phyloP scores from a whole-genome alignment of 1,284 basidiomycete species.

The Mycena citricolor region DNA sequence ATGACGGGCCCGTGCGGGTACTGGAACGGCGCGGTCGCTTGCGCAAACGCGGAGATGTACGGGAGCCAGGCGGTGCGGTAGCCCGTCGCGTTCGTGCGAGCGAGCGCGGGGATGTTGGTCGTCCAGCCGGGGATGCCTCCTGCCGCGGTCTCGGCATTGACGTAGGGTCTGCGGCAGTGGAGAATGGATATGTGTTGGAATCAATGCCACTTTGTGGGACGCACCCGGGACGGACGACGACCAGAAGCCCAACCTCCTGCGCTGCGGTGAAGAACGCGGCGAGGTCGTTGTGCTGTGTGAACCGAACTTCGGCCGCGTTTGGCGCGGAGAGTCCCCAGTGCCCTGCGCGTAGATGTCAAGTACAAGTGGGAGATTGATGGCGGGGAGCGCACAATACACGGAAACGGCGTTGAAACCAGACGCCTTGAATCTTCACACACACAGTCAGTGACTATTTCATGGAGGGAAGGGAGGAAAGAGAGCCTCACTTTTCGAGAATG shows the following conservation, averaged over 20 bases:
- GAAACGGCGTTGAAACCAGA: conserved; percentile 49
- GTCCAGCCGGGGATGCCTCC: conserved; percentile 54
- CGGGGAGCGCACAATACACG: conserved; percentile 35
- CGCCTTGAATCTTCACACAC: conserved; percentile 31
- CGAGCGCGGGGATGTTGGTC: conserved; percentile 40
- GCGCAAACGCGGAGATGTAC: conserved; percentile 42
- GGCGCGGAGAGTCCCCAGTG: conserved; percentile 48
- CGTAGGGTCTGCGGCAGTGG: conserved; percentile 31
- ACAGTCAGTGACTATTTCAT: not conserved
- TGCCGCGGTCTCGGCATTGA: conserved; percentile 40
- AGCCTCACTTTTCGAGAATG: conserved; percentile 37
- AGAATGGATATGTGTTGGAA: too few relatives aligned
- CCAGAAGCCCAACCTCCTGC: conserved; percentile 45
- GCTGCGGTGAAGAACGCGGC: conserved; percentile 40
- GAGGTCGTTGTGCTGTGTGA: conserved; percentile 38
- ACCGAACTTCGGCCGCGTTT: conserved; percentile 30
- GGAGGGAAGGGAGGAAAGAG: conserved; percentile 13
- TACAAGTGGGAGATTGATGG: not conserved
- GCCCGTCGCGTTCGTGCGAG: conserved; percentile 44
- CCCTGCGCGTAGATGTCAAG: conserved; percentile 26
- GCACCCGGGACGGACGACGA: conserved; percentile 45
- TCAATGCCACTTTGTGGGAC: too few relatives aligned
- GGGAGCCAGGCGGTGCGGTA: conserved; percentile 46
- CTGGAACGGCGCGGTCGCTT: conserved; percentile 40
- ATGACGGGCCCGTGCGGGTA: conserved; percentile 48